Evolutionary conservation across 2,329 filamentous ascomycete genomes (phyloP).

Genomic region (Phoma herbarum): DNA sequence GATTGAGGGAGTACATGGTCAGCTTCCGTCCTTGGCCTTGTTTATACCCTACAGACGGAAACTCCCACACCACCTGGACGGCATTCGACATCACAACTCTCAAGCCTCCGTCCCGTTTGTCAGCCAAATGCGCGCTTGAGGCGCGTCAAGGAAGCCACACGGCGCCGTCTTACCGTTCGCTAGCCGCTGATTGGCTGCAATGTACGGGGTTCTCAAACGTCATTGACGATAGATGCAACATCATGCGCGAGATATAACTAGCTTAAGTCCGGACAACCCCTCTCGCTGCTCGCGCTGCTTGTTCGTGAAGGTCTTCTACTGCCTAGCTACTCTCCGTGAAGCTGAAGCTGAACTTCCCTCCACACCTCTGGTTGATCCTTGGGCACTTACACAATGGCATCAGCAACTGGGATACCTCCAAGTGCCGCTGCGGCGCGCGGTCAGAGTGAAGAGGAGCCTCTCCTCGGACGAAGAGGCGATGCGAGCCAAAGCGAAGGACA

Average conservation of each 20-base stretch:
- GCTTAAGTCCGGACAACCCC: constrained; percentile 27
- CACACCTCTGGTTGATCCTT: neutral
- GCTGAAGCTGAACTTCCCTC: neutral
- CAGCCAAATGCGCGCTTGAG: constrained; percentile 11
- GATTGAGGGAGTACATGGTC: no score
- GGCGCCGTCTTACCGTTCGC: constrained; percentile 16
- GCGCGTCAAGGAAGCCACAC: constrained; percentile 9
- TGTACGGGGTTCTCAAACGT: constrained; percentile 25
- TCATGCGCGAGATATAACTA: constrained; percentile 8
- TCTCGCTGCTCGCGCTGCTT: neutral
- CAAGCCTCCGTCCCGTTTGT: constrained; percentile 7
- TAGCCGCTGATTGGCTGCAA: constrained; percentile 27
- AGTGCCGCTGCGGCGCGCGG: constrained; percentile 40
- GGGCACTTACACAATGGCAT: constrained; percentile 64
- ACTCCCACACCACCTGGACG: constrained; percentile 3
- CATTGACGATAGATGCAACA: constrained; percentile 30
- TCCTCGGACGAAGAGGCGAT: constrained; percentile 76
- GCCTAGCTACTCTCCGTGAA: neutral
- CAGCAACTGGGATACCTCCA: constrained; percentile 72
- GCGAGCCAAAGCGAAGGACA: constrained; percentile 72
- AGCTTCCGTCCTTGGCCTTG: no score
- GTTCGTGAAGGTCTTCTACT: constrained; percentile 1
- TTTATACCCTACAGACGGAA: neutral
- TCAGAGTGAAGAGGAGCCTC: constrained; percentile 69
- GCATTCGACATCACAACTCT: constrained; percentile 18